Evolutionary conservation across 768 basidiomycete species (phyloP).

Genomic region (Hortiboletus flavorubellus): DNA sequence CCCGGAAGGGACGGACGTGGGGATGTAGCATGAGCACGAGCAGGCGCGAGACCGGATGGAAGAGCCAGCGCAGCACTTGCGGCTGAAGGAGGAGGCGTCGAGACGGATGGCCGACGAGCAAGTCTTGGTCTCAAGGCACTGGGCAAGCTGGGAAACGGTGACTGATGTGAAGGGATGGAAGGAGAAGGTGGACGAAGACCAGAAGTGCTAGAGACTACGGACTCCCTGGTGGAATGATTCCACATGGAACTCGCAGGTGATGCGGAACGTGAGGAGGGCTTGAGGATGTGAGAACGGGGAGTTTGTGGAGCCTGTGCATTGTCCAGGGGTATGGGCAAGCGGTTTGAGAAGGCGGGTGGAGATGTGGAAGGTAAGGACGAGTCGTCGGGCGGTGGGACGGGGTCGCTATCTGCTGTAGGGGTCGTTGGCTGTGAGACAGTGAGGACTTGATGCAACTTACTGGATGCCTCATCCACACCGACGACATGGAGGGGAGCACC

Average conservation of each 20-base stretch:
- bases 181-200: slow-evolving; percentile 26
- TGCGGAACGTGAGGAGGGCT: slow-evolving; percentile 36
- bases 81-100: slow-evolving; percentile 33
- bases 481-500: slow-evolving; percentile 53
- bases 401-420: slow-evolving; percentile 16
- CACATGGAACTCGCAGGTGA: slow-evolving; percentile 36
- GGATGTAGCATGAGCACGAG: slow-evolving; percentile 25
- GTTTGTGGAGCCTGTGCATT: slow-evolving; percentile 23
- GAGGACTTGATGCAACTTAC: slow-evolving; percentile 26
- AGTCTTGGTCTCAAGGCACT: slow-evolving; percentile 35
- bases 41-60: slow-evolving; percentile 26
- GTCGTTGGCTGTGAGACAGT: slow-evolving; percentile 6
- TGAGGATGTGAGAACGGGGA: slow-evolving; percentile 25
- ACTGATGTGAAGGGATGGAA: slow-evolving; percentile 18
- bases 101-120: slow-evolving; percentile 44
- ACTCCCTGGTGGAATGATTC: slow-evolving; percentile 25
- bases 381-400: background rate
- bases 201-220: slow-evolving; percentile 10
- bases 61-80: slow-evolving; percentile 19
- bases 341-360: slow-evolving; percentile 3
- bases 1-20: slow-evolving; percentile 15
- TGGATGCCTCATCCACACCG: slow-evolving; percentile 46
- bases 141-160: slow-evolving; percentile 21
- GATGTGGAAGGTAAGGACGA: background rate
- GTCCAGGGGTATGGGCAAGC: slow-evolving; percentile 10